Evolutionary conservation across 2,329 filamentous ascomycete genomes (phyloP).

Genomic region (Pyrenophora tritici-repentis): DNA sequence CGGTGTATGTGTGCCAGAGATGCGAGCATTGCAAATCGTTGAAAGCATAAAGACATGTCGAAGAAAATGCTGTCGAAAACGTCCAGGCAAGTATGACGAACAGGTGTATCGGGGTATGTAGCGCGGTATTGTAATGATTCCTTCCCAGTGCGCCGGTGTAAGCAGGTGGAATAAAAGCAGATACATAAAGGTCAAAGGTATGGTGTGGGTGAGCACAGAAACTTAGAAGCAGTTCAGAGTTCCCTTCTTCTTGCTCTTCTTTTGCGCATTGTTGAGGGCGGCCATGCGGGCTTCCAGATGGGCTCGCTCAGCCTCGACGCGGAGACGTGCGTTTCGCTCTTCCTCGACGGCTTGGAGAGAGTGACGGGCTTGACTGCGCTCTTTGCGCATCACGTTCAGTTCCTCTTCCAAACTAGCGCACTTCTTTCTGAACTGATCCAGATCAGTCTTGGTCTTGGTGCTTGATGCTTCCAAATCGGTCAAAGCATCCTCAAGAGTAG

Average conservation of each 20-base stretch:
- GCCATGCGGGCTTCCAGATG: constrained; percentile 86
- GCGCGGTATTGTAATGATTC: constrained; percentile 32
- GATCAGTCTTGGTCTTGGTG: constrained; percentile 88
- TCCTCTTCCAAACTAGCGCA: constrained; percentile 75
- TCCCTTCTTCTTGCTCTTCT: constrained; percentile 93
- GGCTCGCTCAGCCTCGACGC: constrained; percentile 84
- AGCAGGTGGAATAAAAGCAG: constrained; percentile 26
- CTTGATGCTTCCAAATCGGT: constrained; percentile 91
- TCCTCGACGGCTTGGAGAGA: constrained; percentile 91
- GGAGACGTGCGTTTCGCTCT: constrained; percentile 88
- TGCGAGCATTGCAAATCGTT: constrained; percentile 28
- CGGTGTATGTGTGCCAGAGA: constrained; percentile 16
- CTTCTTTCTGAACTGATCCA: constrained; percentile 89
- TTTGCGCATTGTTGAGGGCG: constrained; percentile 79
- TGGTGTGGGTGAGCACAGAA: constrained; percentile 9
- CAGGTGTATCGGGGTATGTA: constrained; percentile 31
- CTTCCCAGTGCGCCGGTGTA: constrained; percentile 29
- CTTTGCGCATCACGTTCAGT: constrained; percentile 66
- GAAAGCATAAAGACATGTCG: constrained; percentile 32
- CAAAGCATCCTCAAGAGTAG: constrained; percentile 92
- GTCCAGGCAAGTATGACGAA: constrained; percentile 2
- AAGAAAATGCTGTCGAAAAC: constrained; percentile 15
- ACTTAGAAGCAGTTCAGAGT: constrained; percentile 94
- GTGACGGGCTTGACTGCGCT: constrained; percentile 63
- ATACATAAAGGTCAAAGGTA: constrained; percentile 22